Base-by-base conservation (phyloP, 1,284 basidiomycete species). In the Sporisorium scitamineum region DNA sequence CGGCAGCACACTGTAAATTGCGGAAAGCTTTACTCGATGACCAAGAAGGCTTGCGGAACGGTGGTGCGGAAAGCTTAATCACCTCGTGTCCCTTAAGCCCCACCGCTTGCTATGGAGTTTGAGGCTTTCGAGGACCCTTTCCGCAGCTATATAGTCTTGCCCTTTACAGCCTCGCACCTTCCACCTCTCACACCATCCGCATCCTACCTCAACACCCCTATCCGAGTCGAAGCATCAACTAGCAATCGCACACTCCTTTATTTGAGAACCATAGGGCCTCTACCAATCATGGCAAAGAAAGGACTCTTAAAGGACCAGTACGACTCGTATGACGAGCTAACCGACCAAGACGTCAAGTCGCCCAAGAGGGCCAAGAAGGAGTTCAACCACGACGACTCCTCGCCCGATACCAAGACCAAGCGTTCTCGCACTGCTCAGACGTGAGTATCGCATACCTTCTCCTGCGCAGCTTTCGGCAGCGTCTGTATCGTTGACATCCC, bases 351-450 rank as follows among this genome's bases (percentile, higher is more conserved):
- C 14, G 10, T 47, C 39, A 56, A 53, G 54, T 39, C 54, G 13
- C 47, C 59, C 32, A 68, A 68, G 54, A 52, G 32, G 50, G 54
- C 54, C 48, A 68, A 57, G 59, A 61, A 34, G 54, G 50, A 53
- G 51, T 9, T 18, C 14, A 59, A 67, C 41, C 1, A 18, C 16
- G 54, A 53, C 14, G 16, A 14, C n/a, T 29, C 9, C 9, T 44
- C 44, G 22, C 45, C 52, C 20, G 20, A 55, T n/a, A 45, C 0
- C 56, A 60, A 66, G 57, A 27, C 7, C 3, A 54, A 65, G 50
- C 63, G 44, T 2, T 3, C 44, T 16, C 52, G 32, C 22, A 6
- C 16, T 39, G 5, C 20, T 34, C 20, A 20, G 14, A 24, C 16
- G 61, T 63, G 27, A 56, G 61, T 61, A 20, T 14, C 7, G 13